Base-by-base conservation (phyloP, 1,139 yeast genomes). In the Hyphopichia burtonii region DNA sequence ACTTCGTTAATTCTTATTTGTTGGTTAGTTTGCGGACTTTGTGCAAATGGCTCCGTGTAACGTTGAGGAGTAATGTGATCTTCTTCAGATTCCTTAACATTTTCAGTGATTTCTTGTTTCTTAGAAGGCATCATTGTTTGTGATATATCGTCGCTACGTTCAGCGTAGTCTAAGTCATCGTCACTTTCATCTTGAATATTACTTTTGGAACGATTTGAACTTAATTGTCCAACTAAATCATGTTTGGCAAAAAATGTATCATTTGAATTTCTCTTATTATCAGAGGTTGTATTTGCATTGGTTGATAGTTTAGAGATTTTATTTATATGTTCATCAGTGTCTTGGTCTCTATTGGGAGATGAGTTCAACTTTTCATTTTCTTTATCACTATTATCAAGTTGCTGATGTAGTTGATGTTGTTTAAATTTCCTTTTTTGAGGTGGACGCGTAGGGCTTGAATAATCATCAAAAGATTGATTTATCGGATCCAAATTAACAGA, bases 31-130 rank as follows among this genome's bases (percentile, higher is more conserved):
- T 56, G 56, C 2, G 78, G 78, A 36, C 73, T 65, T 27, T 59
- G 54, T 4, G 78, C 75, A 8, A 66, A 57, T 2, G 78, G 70
- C 42, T 74, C 77, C 0, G 78, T 73, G 16, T 58, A 54, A 36
- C 78, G 58, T 31, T 69, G 64, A 2, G 78, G 78, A 0, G 80
- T 73, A 4, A 58, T 48, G 39, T 58, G 60, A 20, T 60, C 59
- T 34, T 39, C 49, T 6, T 31, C 20, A 5, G 19, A 10, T 7
- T 31, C 20, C 4, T 8, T 31, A 17, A 10, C 9, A 17, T 7
- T 12, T 10, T 9, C 34, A 3, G 19, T 17, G 7, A 7, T 9
- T 11, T 31, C 34, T 17, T 16, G 14, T 9, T 9, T 17, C 11
- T 28, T 37, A 17, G 37, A 12, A 2, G 56, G 58, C 22, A 55